Percentiles rank a stretch among this genome's conserved stretches.
Evolutionary conservation across 2,329 filamentous ascomycete genomes (phyloP).

Genomic region (Fusarium sp.): DNA sequence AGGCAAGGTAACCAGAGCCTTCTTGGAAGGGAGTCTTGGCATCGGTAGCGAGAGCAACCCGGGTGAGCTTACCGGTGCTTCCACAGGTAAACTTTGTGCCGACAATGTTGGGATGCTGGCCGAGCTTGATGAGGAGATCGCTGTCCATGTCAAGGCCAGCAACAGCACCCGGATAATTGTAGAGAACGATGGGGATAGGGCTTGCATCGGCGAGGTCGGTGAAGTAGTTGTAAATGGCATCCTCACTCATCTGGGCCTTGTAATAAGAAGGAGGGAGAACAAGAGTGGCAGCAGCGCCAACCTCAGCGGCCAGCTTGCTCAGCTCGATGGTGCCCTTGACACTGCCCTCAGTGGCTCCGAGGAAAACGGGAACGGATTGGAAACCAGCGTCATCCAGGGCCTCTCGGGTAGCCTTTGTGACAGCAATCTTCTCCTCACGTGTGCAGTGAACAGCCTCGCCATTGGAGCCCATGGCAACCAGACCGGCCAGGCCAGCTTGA

Average conservation of each 20-base stretch:
- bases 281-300: constrained; percentile 82
- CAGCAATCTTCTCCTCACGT: constrained; percentile 76
- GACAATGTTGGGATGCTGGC: constrained; percentile 82
- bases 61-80: constrained; percentile 88
- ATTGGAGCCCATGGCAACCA: constrained; percentile 90
- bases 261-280: constrained; percentile 87
- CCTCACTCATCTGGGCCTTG: constrained; percentile 78
- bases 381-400: constrained; percentile 85
- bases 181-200: constrained; percentile 81
- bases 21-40: constrained; percentile 71
- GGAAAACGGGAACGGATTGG: constrained; percentile 78
- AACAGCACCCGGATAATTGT: constrained; percentile 92
- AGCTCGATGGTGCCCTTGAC: constrained; percentile 83
- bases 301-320: constrained; percentile 70
- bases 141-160: constrained; percentile 90
- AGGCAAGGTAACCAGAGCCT: constrained; percentile 80
- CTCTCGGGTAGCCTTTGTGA: constrained; percentile 81
- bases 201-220: constrained; percentile 77
- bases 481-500: constrained; percentile 78
- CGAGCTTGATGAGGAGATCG: constrained; percentile 82
- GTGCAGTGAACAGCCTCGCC: constrained; percentile 89
- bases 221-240: constrained; percentile 78
- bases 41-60: constrained; percentile 77
- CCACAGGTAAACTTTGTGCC: constrained; percentile 94
- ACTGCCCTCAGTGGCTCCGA: constrained; percentile 83